Evolutionary conservation across 2,329 filamentous ascomycete genomes (phyloP).

Genomic region (Calonectria multiphialidica): DNA sequence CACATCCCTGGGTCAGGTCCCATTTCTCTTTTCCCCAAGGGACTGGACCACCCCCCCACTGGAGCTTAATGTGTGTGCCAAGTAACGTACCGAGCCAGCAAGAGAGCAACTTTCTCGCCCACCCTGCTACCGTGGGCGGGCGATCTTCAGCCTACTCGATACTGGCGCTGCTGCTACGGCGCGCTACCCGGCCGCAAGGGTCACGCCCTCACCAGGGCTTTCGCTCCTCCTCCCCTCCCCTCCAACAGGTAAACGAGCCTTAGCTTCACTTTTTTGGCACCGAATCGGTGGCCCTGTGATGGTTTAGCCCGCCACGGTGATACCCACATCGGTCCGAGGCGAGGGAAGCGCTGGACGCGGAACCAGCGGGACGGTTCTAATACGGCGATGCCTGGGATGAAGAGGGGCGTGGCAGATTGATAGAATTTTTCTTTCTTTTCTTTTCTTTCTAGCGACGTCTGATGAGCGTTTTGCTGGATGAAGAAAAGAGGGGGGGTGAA

Average conservation of each 20-base stretch:
- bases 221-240: not conserved
- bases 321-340: constrained; percentile 12
- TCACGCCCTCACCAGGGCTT: not conserved
- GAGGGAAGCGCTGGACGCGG: constrained; percentile 9
- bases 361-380: not conserved
- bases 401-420: not conserved
- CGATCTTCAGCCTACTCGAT: constrained; percentile 30
- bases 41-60: constrained; percentile 13
- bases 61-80: not conserved
- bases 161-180: not conserved
- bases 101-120: not conserved
- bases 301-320: not conserved
- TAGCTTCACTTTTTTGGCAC: not conserved
- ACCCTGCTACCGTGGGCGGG: constrained; percentile 24
- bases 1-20: constrained; percentile 36
- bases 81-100: constrained; percentile 3
- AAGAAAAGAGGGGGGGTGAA: not conserved
- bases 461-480: constrained; percentile 2
- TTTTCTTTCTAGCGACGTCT: constrained; percentile 7
- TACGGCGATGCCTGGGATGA: not conserved
- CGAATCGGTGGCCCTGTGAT: not conserved
- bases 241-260: not conserved
- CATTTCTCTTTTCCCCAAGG: constrained; percentile 8
- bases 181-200: constrained; percentile 9
- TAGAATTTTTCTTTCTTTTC: not conserved